Percentiles rank a stretch among this genome's conserved stretches.
These are phyloP conservation scores for Euphorbia pulcherrima DNA, from an alignment of 345 rosid genomes.

Conservation along the genomic window DNA sequence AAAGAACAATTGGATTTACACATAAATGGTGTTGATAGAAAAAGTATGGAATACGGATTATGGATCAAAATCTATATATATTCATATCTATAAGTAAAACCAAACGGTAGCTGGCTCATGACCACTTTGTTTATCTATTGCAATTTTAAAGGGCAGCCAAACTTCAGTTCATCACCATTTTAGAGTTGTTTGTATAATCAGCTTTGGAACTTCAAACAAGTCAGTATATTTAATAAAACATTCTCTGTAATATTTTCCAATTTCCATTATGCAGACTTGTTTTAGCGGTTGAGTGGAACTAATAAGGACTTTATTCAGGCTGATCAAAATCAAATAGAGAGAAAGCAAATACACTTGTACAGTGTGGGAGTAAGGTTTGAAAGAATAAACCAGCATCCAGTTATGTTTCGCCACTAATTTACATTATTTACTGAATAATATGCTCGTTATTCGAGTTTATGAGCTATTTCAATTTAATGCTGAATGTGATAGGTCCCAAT, in stretches of 20 bases:
- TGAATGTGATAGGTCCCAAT: no score
- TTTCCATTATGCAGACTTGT: neutral
- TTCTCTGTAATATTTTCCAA: neutral
- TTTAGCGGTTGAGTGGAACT: neutral
- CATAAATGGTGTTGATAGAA: neutral
- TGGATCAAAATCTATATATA: neutral
- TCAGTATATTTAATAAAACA: constrained; percentile 27
- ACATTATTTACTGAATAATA: constrained; percentile 1
- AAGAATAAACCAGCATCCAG: constrained; percentile 95
- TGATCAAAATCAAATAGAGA: constrained; percentile 55
- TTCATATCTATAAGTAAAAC: neutral
- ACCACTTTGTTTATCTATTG: neutral
- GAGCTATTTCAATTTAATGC: constrained; percentile 20
- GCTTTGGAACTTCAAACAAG: constrained; percentile 78
- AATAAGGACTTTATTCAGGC: constrained; percentile 49
- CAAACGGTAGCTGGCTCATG: neutral
- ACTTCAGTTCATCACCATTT: constrained; percentile 65
- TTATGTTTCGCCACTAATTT: constrained; percentile 35
- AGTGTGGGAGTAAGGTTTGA: constrained; percentile 75
- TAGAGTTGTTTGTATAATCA: constrained; percentile 97
- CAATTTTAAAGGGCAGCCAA: no score
- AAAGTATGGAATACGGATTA: neutral
- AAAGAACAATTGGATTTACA: no score
- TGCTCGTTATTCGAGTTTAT: constrained; percentile 1
- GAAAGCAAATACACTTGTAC: constrained; percentile 77